Evolutionary conservation across 306 rosid species (phyloP).

Genomic region (Benincasa hispida): DNA sequence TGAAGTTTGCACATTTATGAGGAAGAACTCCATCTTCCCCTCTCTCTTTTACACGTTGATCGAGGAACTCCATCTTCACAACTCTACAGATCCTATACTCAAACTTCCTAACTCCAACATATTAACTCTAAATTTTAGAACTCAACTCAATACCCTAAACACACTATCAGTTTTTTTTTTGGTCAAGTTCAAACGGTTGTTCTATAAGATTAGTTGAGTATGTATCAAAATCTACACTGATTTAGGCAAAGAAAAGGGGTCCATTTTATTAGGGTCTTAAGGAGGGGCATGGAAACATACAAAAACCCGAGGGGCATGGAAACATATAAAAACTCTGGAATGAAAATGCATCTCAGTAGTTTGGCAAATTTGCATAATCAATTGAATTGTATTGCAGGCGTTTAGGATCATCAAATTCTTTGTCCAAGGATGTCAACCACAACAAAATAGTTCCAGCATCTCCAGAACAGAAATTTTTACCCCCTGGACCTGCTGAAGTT

Average conservation of each 20-base stretch:
- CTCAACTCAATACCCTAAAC: no score
- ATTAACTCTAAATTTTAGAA: no score
- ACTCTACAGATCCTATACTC: no score
- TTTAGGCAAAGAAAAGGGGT: neutral
- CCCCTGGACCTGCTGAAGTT: constrained; percentile 18
- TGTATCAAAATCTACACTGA: neutral
- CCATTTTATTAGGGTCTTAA: neutral
- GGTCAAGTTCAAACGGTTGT: neutral
- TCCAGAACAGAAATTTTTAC: constrained; percentile 26
- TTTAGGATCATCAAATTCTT: constrained; percentile 27
- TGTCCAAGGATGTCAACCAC: constrained; percentile 38
- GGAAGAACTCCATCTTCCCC: no score
- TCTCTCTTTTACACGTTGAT: no score
- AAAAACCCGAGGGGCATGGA: neutral
- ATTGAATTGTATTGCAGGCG: constrained; percentile 25
- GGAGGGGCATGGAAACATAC: neutral
- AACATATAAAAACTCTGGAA: neutral
- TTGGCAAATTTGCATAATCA: neutral
- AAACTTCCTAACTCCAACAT: no score
- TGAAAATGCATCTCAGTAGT: neutral
- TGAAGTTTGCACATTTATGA: no score
- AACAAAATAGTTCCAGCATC: constrained; percentile 60
- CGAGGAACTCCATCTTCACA: no score
- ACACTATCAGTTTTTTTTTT: neutral
- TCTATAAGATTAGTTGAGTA: neutral